Conservation (phyloP, 306 rosid genomes). For the Fragaria iinumae region DNA sequence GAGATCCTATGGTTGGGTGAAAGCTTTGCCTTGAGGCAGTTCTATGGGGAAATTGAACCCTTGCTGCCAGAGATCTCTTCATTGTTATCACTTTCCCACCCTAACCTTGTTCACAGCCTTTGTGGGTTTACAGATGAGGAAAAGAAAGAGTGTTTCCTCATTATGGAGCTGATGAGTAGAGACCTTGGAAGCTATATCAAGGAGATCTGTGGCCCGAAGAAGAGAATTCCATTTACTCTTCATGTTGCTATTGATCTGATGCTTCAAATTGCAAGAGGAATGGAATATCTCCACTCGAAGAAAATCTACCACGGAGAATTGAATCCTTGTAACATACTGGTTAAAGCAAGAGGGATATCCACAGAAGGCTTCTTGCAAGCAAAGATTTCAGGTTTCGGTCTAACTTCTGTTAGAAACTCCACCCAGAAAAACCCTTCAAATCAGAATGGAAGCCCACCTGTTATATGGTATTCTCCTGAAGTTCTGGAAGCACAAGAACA, state of each 20-base stretch:
- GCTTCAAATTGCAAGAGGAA: conserved; percentile 93
- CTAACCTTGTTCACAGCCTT: conserved; percentile 59
- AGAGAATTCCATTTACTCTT: conserved; percentile 60
- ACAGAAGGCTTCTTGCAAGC: conserved; percentile 65
- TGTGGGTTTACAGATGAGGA: conserved; percentile 79
- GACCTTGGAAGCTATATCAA: conserved; percentile 57
- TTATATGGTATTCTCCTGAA: conserved; percentile 87
- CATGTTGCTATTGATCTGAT: conserved; percentile 78
- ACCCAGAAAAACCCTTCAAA: conserved; percentile 45
- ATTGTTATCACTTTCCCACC: conserved; percentile 71
- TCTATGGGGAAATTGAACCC: conserved; percentile 65
- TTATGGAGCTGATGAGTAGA: conserved; percentile 81
- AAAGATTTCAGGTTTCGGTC: conserved; percentile 72
- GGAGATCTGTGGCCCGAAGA: conserved; percentile 61
- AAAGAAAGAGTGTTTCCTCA: conserved; percentile 67
- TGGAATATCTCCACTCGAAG: conserved; percentile 80
- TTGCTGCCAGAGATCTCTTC: conserved; percentile 54
- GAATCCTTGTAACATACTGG: conserved; percentile 70
- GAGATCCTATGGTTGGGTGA: conserved; percentile 88
- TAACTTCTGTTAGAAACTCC: conserved; percentile 39
- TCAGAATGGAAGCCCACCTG: conserved; percentile 57
- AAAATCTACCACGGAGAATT: conserved; percentile 67
- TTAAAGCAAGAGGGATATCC: conserved; percentile 56
- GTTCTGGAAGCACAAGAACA: conserved; percentile 85
- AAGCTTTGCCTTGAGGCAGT: conserved; percentile 62